Evolutionary conservation across 345 rosid species (phyloP), one percentile per base, ranked within the genome.

Genomic region (Syzygium grande): DNA sequence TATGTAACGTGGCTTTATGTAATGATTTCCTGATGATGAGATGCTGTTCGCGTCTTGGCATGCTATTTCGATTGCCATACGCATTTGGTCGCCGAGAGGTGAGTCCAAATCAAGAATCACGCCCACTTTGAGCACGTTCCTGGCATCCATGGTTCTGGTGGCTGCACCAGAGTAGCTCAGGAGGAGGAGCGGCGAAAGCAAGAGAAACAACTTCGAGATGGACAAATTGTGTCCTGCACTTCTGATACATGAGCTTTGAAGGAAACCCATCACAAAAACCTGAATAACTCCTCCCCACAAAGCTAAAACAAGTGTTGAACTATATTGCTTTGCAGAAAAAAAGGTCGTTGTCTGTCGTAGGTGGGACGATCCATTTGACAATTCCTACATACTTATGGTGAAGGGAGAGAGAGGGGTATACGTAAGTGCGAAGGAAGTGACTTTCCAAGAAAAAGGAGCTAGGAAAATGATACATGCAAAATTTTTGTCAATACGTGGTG

Each of bases 11-110:
- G 93, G 92, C 51, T 91, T 88, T 3, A 92, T 86, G n/a, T 88
- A 90, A 86, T 65, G 88, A 84, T 86, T 25, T 84, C 86, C 51
- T 1, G 88, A 87, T 11, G 49, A 38, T 38, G 2, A 17, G 7
- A 11, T 61, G 85, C 87, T 93, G 91, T 94, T 91, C 85, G 91
- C 86, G 87, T 93, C 88, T 53, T 89, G 93, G 30, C 94, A 93
- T 0, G 83, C 83, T 73, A 73, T 87, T 87, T 91, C 90, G 83
- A 95, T 83, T 3, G 97, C 95, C 2, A 87, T 86, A 87, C 88
- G 91, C 89, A 88, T 88, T 87, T 93, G 94, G 86, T 87, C 91
- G 46, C 85, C 83, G 16, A 51, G 51, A 84, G 92, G 91, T 84
- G 83, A 73, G 83, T 73, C 83, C 83, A 73, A 9, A 86, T 43